Percentiles rank a stretch among this genome's conserved stretches.
These are phyloP conservation scores for Penicillium samsonianum DNA, from an alignment of 495 filamentous ascomycete species.

Conservation along the genomic window DNA sequence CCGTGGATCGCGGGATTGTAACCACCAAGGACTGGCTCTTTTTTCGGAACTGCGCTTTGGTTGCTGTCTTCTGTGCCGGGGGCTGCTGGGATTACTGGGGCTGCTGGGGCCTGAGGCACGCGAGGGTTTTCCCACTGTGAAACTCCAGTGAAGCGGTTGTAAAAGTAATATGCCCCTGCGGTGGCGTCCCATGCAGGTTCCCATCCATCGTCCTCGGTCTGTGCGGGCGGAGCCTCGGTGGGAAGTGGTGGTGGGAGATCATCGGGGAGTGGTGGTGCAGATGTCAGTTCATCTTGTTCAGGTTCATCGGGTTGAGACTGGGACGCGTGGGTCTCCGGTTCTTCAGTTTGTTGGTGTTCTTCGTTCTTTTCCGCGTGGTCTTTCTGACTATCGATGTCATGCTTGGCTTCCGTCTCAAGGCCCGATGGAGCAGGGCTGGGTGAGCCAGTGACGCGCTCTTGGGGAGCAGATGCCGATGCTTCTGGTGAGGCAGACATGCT, in stretches of 20 bases:
- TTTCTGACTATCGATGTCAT: slow-evolving; percentile 9
- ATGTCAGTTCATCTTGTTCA: slow-evolving; percentile 26
- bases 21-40: slow-evolving; percentile 55
- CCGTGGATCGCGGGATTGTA: slow-evolving; percentile 97
- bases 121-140: slow-evolving; percentile 93
- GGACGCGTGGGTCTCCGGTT: slow-evolving; percentile 21
- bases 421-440: slow-evolving; percentile 11
- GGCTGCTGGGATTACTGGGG: slow-evolving; percentile 23
- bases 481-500: slow-evolving; percentile 20
- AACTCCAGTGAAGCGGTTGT: slow-evolving; percentile 74
- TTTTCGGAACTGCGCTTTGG: slow-evolving; percentile 15
- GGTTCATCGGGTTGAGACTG: slow-evolving; percentile 15
- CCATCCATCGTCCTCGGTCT: slow-evolving; percentile 80
- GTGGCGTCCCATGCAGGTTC: slow-evolving; percentile 76
- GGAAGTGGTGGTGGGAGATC: slow-evolving; percentile 54
- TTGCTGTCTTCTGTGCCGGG: slow-evolving; percentile 29
- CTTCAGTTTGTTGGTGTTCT: slow-evolving; percentile 5
- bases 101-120: slow-evolving; percentile 50
- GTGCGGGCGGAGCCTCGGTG: slow-evolving; percentile 52
- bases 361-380: slow-evolving; percentile 16
- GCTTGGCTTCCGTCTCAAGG: slow-evolving; percentile 14
- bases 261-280: slow-evolving; percentile 54
- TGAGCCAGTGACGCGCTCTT: slow-evolving; percentile 2
- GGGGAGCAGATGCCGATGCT: not conserved
- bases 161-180: slow-evolving; percentile 79